Evolutionary conservation across 2,329 filamentous ascomycete genomes (phyloP), one percentile per base, ranked within the genome.

Genomic region (Akanthomyces lecanii): DNA sequence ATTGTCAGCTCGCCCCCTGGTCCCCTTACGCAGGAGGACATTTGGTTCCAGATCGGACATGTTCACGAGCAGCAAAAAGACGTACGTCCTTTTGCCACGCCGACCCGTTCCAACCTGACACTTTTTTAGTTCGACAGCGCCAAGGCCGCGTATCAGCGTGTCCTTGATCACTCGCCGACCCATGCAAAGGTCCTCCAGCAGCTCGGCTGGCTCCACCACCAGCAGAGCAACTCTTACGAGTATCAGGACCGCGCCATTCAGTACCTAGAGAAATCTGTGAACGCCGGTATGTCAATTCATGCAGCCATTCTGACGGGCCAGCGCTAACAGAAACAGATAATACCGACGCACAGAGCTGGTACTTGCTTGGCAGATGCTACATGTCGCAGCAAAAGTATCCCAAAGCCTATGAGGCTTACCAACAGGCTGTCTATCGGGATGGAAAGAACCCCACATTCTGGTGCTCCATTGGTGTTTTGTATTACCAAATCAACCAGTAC

Each of bases 401-500:
- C 71, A 98, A 98, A 76, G 95, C 95, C 0, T 98, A 98, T 71
- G 95, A 99, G 74, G 94, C 95, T 6, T 98, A 98, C 76, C 95
- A 99, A 74, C 95, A 99, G 79, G 95, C 95, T 3, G 95, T 99
- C 45, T 99, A 99, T 74, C 92, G 95, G 63, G 95, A 99, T 74
- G 95, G 95, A 40, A 89, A 95, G 69, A 98, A 98, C 74, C 95
- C 95, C 21, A 98, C 95, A 2, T 99, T 98, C 81, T 99, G 95
- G 95, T 98, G 95, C 80, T 98, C 94, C 11, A 99, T 99, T 73
- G 95, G 95, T 74, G 95, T 99, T 18, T 84, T 99, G 64, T 99
- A 99, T 76, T 99, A 98, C 79, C 95, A 98, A 78, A 99, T 99
- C 81, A 99, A 98, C 77, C 95, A 99, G 79, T 99, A 99, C 78